Evolutionary conservation across 2,329 filamentous ascomycete species (phyloP).

Genomic region (Monosporascus cannonballus): DNA sequence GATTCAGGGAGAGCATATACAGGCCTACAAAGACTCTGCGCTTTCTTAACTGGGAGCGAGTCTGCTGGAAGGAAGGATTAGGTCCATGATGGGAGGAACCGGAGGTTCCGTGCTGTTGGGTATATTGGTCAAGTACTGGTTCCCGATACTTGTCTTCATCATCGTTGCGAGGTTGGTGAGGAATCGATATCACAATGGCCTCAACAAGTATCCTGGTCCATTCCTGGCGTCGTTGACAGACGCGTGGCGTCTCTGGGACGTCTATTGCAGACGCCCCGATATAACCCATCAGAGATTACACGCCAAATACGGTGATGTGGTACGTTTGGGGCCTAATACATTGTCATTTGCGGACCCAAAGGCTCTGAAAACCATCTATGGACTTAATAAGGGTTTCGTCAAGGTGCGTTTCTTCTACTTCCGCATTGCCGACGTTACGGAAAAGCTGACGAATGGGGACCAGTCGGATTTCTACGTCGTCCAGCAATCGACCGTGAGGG

Average conservation of each 20-base stretch:
- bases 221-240: conserved; percentile 62
- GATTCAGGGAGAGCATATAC: too few relatives aligned
- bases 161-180: conserved; percentile 36
- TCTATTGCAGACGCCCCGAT: conserved; percentile 58
- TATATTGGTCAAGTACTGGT: conserved; percentile 38
- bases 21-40: too few relatives aligned
- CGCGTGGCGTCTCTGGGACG: conserved; percentile 70
- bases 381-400: conserved; percentile 71
- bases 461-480: conserved; percentile 77
- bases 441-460: conserved; percentile 5
- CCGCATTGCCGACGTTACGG: neutral
- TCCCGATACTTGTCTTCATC: conserved; percentile 26
- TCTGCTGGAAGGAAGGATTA: conserved; percentile 4
- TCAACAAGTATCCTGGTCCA: conserved; percentile 69
- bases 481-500: conserved; percentile 66
- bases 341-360: conserved; percentile 69
- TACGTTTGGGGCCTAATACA: conserved; percentile 67
- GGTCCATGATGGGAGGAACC: conserved; percentile 8
- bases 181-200: conserved; percentile 48
- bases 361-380: conserved; percentile 72
- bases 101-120: conserved; percentile 24
- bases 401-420: conserved; percentile 48
- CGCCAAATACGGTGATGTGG: conserved; percentile 64
- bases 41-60: too few relatives aligned
- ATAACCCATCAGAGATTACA: conserved; percentile 64